Evolutionary conservation across 257 asterid genomes (phyloP), one percentile per base, ranked within the genome.

Genomic region (Mentha longifolia): DNA sequence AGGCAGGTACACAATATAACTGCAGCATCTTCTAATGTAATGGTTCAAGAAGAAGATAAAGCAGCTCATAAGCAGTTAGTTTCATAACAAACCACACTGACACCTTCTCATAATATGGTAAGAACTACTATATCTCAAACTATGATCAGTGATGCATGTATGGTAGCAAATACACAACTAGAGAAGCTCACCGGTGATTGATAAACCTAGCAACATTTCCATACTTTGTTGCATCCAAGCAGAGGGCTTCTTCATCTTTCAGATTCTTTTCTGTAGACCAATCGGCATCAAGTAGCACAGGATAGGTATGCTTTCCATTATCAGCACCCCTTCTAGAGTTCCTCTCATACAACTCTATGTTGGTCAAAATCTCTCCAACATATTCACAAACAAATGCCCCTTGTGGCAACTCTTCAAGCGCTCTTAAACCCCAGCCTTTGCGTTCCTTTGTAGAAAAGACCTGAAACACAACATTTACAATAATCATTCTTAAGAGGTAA

Each of bases 351-450:
- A 87, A 54, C 61, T 87, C 96, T 9, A 50, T 84, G 81, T 87
- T 90, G 14, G 96, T 90, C 72, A 90, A 69, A 19, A 90, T 82
- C 33, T 85, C 95, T 5, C 96, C 95, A 7, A 78, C 86, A 65
- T 87, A 81, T 60, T 85, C 86, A 80, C 96, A 91, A 30, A 91
- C 74, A 75, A 91, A 91, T 3, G 96, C 83, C 58, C 96, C 96
- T 68, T 79, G 61, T 45, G 94, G 93, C 67, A 89, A 66, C 56
- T 83, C 87, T 79, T 92, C 98, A 22, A 92, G 92, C 2, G 92
- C 56, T 61, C 95, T 80, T 12, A 92, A 60, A 54, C 96, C 98
- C 98, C 98, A 89, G 13, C 96, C 96, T 81, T 92, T 92, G 43
- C 85, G 92, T 47, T 73, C 80, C 4, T 65, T 63, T 3, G 96